Conservation (phyloP, 257 asterid genomes). For the Solanum megistacrolobum region DNA sequence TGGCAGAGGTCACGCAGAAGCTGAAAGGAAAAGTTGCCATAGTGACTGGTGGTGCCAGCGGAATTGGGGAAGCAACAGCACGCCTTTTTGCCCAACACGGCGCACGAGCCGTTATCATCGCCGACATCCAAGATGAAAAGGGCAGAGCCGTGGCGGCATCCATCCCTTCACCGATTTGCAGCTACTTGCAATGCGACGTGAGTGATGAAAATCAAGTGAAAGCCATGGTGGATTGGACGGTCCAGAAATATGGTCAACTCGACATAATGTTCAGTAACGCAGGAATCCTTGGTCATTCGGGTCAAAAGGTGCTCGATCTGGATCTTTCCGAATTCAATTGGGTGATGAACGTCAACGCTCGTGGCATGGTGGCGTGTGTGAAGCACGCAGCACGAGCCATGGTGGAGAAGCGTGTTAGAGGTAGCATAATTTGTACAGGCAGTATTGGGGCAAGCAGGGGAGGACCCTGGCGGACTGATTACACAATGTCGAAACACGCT, state of each 20-base stretch:
- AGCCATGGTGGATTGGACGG: conserved; percentile 22
- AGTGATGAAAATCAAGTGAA: conserved; percentile 38
- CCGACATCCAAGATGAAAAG: conserved; percentile 30
- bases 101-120: conserved; percentile 37
- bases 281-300: conserved; percentile 3
- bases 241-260: conserved; percentile 19
- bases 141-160: conserved; percentile 32
- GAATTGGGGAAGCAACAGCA: conserved; percentile 33
- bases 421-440: conserved; percentile 26
- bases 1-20: conserved; percentile 4
- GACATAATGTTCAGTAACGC: conserved; percentile 45
- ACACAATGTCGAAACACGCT: conserved; percentile 32
- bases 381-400: conserved; percentile 17
- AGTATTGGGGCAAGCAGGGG: conserved; percentile 19
- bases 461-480: conserved; percentile 2
- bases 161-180: conserved; percentile 22
- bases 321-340: conserved; percentile 15
- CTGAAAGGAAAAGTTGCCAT: conserved; percentile 32
- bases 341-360: conserved; percentile 13
- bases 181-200: conserved; percentile 33
- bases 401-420: conserved; percentile 12
- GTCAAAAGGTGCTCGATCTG: conserved; percentile 25
- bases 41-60: conserved; percentile 41
- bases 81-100: conserved; percentile 32
- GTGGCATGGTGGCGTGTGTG: conserved; percentile 19